Evolutionary conservation across 768 basidiomycete species (phyloP).

Genomic region (Leccinum imitatum): DNA sequence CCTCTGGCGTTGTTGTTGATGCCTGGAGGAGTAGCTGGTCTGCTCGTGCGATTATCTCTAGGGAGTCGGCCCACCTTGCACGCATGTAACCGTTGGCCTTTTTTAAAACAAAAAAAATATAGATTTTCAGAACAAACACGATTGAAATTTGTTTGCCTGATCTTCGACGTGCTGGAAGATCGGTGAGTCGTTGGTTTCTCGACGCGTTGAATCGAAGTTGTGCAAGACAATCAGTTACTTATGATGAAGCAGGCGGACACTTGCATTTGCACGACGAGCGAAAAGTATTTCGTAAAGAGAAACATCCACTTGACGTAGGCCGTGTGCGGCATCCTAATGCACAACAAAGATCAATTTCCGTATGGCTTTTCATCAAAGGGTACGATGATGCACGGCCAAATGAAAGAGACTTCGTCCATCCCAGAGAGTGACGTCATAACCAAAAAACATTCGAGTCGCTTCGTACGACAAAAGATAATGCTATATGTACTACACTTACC

Average conservation of each 20-base stretch:
- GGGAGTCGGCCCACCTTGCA: neutral
- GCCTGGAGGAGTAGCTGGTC: neutral
- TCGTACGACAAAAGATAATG: neutral
- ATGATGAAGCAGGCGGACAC: neutral
- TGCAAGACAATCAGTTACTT: neutral
- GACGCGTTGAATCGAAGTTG: neutral
- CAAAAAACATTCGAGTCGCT: neutral
- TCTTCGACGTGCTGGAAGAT: neutral
- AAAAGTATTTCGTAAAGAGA: constrained; percentile 23
- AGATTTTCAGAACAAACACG: neutral
- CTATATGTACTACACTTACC: constrained; percentile 1
- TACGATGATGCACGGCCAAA: constrained; percentile 23
- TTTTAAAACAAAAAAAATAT: neutral
- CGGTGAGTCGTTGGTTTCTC: neutral
- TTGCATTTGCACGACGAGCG: constrained; percentile 20
- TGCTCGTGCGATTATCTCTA: neutral
- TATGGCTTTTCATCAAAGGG: neutral
- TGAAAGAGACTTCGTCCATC: constrained; percentile 23
- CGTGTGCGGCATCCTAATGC: constrained; percentile 14
- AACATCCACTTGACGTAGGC: constrained; percentile 29
- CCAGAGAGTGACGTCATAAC: constrained; percentile 21
- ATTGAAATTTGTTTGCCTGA: neutral
- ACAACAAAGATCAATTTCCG: neutral
- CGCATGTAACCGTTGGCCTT: neutral
- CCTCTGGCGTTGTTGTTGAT: neutral